Conservation (phyloP, 352 stramenopile genomes). For the Globisporangium recalcitrans region DNA sequence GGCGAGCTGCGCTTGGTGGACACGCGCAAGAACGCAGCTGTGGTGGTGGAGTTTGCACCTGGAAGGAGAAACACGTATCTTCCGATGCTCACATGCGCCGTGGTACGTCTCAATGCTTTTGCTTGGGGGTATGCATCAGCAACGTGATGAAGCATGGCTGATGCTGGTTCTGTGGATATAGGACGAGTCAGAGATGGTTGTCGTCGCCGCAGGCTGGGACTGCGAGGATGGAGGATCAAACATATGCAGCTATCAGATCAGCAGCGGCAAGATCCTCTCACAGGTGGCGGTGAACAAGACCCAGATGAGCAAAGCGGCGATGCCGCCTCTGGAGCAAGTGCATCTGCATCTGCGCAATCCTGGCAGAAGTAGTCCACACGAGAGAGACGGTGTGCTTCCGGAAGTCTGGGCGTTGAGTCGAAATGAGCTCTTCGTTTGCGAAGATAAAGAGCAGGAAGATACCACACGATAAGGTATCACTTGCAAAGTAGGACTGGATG, state of each 20-base stretch:
- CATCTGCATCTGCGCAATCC: constrained; percentile 19
- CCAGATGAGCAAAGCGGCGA: not conserved
- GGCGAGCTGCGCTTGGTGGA: constrained; percentile 42
- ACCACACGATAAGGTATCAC: not conserved
- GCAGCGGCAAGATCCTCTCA: constrained; percentile 17
- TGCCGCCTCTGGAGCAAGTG: constrained; percentile 32
- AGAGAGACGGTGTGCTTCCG: constrained; percentile 15
- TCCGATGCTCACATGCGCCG: constrained; percentile 27
- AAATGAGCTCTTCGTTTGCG: constrained; percentile 29
- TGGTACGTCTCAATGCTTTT: constrained; percentile 17
- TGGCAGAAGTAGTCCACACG: not conserved
- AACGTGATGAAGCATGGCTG: not conserved
- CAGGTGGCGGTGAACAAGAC: constrained; percentile 19
- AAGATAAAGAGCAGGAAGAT: not conserved
- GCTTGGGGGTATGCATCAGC: not conserved
- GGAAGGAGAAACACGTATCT: constrained; percentile 27
- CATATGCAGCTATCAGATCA: constrained; percentile 30
- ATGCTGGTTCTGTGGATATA: constrained; percentile 9
- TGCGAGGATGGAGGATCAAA: constrained; percentile 14
- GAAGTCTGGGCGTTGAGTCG: constrained; percentile 40
- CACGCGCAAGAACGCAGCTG: constrained; percentile 30
- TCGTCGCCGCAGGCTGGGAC: constrained; percentile 23
- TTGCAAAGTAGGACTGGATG: not conserved
- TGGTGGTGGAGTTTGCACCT: constrained; percentile 28
- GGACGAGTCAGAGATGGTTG: constrained; percentile 24